A percentile compares a stretch with the other conserved stretches of the same genome.
phyloP scores from a whole-genome alignment of 345 rosid genomes.

The Salix arbutifolia region DNA sequence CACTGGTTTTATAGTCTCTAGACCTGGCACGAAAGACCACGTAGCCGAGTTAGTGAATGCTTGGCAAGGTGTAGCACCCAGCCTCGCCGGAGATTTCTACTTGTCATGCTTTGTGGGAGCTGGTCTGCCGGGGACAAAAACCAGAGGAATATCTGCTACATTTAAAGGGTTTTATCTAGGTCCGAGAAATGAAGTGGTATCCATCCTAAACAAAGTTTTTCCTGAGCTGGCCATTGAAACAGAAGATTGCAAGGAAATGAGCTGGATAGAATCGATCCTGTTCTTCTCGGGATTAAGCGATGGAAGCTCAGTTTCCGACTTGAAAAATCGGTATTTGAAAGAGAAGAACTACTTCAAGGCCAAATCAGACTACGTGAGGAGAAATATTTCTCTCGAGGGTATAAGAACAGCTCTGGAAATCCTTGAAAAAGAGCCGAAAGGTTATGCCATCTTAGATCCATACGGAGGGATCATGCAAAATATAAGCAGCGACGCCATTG shows the following conservation, averaged over 20 bases:
- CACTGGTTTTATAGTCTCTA: conserved; percentile 15
- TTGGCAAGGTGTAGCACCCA: conserved; percentile 27
- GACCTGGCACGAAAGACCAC: conserved; percentile 13
- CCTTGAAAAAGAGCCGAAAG: conserved; percentile 24
- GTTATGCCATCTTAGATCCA: conserved; percentile 26
- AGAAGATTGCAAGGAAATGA: conserved; percentile 25
- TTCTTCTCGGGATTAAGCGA: conserved; percentile 21
- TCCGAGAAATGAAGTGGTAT: conserved; percentile 3
- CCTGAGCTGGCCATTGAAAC: conserved; percentile 17
- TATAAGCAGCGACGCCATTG: conserved; percentile 19
- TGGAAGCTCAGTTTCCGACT: conserved; percentile 11
- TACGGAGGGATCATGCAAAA: conserved; percentile 25
- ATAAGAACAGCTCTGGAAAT: conserved; percentile 8
- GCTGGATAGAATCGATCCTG: conserved; percentile 23
- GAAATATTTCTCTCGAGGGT: conserved; percentile 8
- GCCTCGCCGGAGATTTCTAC: conserved; percentile 10
- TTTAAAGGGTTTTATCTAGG: conserved; percentile 29
- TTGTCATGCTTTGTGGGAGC: conserved; percentile 25
- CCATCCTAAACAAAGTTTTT: conserved; percentile 2
- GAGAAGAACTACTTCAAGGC: conserved; percentile 22
- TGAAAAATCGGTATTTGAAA: conserved; percentile 7
- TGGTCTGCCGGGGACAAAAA: conserved; percentile 16
- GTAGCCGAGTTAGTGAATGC: conserved; percentile 16
- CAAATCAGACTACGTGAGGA: conserved; percentile 24
- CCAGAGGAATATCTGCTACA: conserved; percentile 17